Evolutionary conservation across 2,329 filamentous ascomycete genomes (phyloP).

Genomic region (Scedosporium apiospermum): DNA sequence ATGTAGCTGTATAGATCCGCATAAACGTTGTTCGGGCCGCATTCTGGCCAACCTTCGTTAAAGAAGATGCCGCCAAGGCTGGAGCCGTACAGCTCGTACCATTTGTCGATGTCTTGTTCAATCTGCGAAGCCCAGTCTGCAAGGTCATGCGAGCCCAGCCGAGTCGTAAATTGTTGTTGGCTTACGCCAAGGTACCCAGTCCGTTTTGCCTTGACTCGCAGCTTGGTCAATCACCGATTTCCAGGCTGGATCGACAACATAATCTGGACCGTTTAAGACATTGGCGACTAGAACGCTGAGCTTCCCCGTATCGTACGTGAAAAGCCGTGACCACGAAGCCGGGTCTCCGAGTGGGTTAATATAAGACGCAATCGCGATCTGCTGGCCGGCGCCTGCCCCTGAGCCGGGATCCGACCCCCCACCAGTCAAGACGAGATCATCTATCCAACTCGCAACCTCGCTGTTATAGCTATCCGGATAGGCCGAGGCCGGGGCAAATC

Average conservation of each 20-base stretch:
- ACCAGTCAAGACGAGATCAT: background rate
- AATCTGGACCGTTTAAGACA: slow-evolving; percentile 3
- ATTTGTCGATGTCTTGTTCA: slow-evolving; percentile 15
- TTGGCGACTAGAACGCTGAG: slow-evolving; percentile 1
- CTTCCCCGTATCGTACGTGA: slow-evolving; percentile 2
- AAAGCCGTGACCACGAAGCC: background rate
- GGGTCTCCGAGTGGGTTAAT: slow-evolving; percentile 3
- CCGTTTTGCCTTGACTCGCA: slow-evolving; percentile 1
- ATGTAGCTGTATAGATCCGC: slow-evolving; percentile 17
- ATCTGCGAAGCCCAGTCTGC: slow-evolving; percentile 16
- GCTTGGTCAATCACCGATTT: slow-evolving; percentile 6
- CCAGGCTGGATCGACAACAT: background rate
- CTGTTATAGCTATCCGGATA: background rate
- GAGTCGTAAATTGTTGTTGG: slow-evolving; percentile 14
- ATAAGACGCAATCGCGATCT: slow-evolving; percentile 4
- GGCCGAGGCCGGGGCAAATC: background rate
- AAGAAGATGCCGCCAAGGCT: slow-evolving; percentile 23
- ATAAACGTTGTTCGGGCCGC: slow-evolving; percentile 17
- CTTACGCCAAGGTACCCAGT: slow-evolving; percentile 9
- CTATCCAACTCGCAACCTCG: background rate
- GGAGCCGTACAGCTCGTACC: slow-evolving; percentile 15
- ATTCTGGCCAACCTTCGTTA: slow-evolving; percentile 19
- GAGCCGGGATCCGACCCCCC: background rate
- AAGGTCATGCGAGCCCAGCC: slow-evolving; percentile 12
- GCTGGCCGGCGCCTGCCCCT: background rate